Conservation (phyloP, 2,329 filamentous ascomycete genomes). For the Pseudocercospora fuligena region DNA sequence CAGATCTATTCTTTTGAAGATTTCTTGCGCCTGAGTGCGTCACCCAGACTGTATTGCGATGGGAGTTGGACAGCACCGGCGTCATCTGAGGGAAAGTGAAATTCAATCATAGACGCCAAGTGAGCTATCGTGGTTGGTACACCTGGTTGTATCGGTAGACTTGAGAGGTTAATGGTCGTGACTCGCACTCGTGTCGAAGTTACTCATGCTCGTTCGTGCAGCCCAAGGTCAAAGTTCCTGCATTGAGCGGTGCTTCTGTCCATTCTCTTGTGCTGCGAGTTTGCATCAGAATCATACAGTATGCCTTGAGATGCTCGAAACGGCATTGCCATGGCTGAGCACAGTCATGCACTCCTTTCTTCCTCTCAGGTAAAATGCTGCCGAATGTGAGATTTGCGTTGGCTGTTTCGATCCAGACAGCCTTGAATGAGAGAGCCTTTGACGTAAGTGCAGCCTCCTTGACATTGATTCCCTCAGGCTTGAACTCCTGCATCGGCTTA, state of each 20-base stretch:
- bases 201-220: background rate
- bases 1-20: background rate
- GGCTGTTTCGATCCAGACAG: background rate
- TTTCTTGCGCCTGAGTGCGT: background rate
- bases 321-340: background rate
- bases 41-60: background rate
- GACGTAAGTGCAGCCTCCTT: background rate
- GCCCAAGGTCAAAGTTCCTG: background rate
- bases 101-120: conserved; percentile 2
- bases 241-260: background rate
- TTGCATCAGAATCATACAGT: background rate
- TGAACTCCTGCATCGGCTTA: background rate
- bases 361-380: background rate
- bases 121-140: conserved; percentile 11
- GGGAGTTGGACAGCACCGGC: background rate
- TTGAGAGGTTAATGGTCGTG: background rate
- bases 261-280: background rate
- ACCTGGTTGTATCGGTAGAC: conserved; percentile 11
- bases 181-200: background rate
- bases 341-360: background rate
- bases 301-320: background rate
- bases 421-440: background rate
- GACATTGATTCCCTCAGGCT: background rate
- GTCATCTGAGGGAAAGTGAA: conserved; percentile 1
- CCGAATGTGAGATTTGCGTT: background rate